Evolutionary conservation across 2,329 filamentous ascomycete species (phyloP), one percentile per base, ranked within the genome.

Genomic region (Colletotrichum euphorbiae): DNA sequence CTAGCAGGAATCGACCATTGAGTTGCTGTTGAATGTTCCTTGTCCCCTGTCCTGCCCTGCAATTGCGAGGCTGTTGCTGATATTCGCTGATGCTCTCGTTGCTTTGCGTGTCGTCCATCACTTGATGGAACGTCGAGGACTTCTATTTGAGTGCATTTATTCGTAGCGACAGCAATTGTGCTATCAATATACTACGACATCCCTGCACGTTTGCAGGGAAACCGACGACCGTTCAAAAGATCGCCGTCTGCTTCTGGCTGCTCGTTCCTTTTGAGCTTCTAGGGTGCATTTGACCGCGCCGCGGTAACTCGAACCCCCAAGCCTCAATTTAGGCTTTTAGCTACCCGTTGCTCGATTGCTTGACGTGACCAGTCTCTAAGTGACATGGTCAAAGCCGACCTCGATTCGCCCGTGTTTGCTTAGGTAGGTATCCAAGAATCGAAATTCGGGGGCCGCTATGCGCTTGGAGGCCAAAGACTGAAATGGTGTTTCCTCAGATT

Each of bases 391-490:
- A 21, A 15, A 42, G 57, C 33, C 36, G 55, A 17, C 6, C 38
- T 57, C 15, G 55, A 38, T 31, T 50, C 13, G 57, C 11, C 45
- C n/a, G 13, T 24, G 54, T 38, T 28, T 42, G 36, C 36, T 40
- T 28, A 9, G 38, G 42, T 28, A 9, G 38, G 42, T 40, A 33
- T 9, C 31, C 36, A 31, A 11, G 5, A 9, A 11, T 31, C 45
- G 11, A 12, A 38, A 59, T 51, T 40, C 42, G 54, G 61, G 40
- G 61, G 40, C 61, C 54, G 61, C 61, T 65, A 51, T 63, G 61
- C 65, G 65, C 65, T 65, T 68, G 24, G 36, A 59, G 45, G 40
- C 61, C 61, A 68, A 64, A 50, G 40, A 33, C 9, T 40, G 19
- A 6, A 48, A 55, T 33, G 48, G 40, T 40, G 57, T 31, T 28